phyloP scores from a whole-genome alignment of 805 yeast species.

The Komagataella pseudopastoris region DNA sequence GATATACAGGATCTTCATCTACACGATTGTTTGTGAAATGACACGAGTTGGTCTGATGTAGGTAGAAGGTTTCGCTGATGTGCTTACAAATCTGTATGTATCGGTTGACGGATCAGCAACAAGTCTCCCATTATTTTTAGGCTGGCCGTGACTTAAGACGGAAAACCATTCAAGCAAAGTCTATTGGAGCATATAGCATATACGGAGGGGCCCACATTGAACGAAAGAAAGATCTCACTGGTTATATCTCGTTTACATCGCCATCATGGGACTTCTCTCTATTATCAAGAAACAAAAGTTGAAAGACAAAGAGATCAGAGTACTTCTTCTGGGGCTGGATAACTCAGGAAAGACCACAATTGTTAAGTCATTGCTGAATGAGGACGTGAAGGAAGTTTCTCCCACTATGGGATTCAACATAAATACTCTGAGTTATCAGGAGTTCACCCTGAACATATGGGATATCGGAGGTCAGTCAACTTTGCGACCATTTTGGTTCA shows the following conservation, averaged over 20 bases:
- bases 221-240: background rate
- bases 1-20: background rate
- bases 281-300: slow-evolving; percentile 72
- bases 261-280: slow-evolving; percentile 63
- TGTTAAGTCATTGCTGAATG: slow-evolving; percentile 40
- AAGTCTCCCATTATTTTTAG: background rate
- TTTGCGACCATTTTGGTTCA: slow-evolving; percentile 83
- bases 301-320: slow-evolving; percentile 65
- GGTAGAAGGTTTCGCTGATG: background rate
- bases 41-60: background rate
- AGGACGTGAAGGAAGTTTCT: slow-evolving; percentile 40
- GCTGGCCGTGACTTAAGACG: background rate
- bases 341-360: slow-evolving; percentile 88
- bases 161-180: background rate
- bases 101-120: background rate
- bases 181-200: background rate
- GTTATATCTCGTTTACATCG: background rate
- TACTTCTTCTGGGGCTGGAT: slow-evolving; percentile 74
- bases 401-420: slow-evolving; percentile 91
- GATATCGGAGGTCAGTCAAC: slow-evolving; percentile 88
- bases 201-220: background rate
- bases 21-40: background rate
- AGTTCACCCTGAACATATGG: slow-evolving; percentile 44
- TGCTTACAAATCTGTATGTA: background rate
- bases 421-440: slow-evolving; percentile 29